Percentiles rank a stretch among this genome's conserved stretches.
Evolutionary conservation across 192 early-diverging fungal species (phyloP).

Genomic region (Backusella westeae): DNA sequence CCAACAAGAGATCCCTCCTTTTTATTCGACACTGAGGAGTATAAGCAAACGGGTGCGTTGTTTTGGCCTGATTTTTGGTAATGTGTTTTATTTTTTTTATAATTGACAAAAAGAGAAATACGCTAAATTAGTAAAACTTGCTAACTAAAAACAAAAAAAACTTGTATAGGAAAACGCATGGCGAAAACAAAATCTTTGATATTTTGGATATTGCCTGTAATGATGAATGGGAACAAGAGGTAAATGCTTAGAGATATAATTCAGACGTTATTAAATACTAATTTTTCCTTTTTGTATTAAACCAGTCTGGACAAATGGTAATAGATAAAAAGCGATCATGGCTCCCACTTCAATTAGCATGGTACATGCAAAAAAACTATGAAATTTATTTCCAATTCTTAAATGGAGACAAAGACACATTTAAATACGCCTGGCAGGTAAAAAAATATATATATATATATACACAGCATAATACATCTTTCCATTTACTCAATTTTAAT

Average conservation of each 20-base stretch:
- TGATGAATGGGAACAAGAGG: slow-evolving; percentile 42
- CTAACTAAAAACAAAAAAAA: not conserved
- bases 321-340: slow-evolving; percentile 26
- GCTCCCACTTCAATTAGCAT: slow-evolving; percentile 29
- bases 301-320: slow-evolving; percentile 34
- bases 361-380: slow-evolving; percentile 30
- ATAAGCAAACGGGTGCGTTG: slow-evolving; percentile 35
- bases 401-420: slow-evolving; percentile 40
- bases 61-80: slow-evolving; percentile 52
- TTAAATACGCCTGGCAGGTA: slow-evolving; percentile 34
- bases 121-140: not conserved
- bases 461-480: not conserved
- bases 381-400: slow-evolving; percentile 34
- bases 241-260: not conserved
- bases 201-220: slow-evolving; percentile 28
- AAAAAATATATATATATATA: not conserved
- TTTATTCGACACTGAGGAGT: slow-evolving; percentile 39
- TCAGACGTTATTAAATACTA: not conserved
- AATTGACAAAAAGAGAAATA: not conserved
- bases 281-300: not conserved
- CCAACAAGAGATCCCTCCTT: slow-evolving; percentile 37
- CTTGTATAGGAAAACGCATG: slow-evolving; percentile 26
- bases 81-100: not conserved
- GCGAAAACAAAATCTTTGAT: slow-evolving; percentile 35
- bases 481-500: not conserved